Evolutionary conservation across 1,139 yeast genomes (phyloP).

Genomic region (Zygoascus hellenicus): DNA sequence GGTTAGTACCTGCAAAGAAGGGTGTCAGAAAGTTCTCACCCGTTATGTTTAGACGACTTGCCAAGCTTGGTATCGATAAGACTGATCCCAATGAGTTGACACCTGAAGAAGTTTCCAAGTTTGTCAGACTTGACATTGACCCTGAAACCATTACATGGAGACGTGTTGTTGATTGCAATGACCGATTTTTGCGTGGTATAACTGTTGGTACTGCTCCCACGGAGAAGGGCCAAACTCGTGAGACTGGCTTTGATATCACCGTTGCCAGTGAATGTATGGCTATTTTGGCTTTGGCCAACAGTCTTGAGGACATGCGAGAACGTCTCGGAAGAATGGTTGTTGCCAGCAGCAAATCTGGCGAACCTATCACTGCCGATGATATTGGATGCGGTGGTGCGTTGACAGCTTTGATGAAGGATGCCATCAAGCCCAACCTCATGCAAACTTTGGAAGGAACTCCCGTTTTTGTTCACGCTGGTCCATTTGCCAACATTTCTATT

Average conservation of each 20-base stretch:
- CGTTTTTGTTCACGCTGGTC: conserved; percentile 97
- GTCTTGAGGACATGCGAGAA: conserved; percentile 79
- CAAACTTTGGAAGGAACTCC: conserved; percentile 98
- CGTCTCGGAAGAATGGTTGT: conserved; percentile 90
- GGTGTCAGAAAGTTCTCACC: conserved; percentile 73
- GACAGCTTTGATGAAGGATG: conserved; percentile 92
- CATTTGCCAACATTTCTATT: conserved; percentile 94
- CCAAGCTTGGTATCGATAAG: conserved; percentile 74
- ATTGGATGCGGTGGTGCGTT: conserved; percentile 97
- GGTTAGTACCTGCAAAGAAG: conserved; percentile 83
- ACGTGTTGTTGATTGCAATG: conserved; percentile 95
- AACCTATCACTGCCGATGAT: conserved; percentile 92
- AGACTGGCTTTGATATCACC: conserved; percentile 93
- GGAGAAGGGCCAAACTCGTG: conserved; percentile 83
- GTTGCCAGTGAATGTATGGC: conserved; percentile 99
- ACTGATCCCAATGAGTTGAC: conserved; percentile 80
- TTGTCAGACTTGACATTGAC: conserved; percentile 86
- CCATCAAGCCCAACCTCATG: conserved; percentile 96
- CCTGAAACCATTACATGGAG: conserved; percentile 94
- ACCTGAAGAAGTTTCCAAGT: conserved; percentile 64
- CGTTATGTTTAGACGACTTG: conserved; percentile 72
- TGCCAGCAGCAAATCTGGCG: conserved; percentile 76
- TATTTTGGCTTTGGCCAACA: conserved; percentile 80
- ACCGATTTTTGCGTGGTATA: conserved; percentile 85
- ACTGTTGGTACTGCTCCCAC: conserved; percentile 93